Evolutionary conservation across 164 flowering plant genomes (phyloP), one percentile per base, ranked within the genome.

Genomic region (Stephania yunnanensis): DNA sequence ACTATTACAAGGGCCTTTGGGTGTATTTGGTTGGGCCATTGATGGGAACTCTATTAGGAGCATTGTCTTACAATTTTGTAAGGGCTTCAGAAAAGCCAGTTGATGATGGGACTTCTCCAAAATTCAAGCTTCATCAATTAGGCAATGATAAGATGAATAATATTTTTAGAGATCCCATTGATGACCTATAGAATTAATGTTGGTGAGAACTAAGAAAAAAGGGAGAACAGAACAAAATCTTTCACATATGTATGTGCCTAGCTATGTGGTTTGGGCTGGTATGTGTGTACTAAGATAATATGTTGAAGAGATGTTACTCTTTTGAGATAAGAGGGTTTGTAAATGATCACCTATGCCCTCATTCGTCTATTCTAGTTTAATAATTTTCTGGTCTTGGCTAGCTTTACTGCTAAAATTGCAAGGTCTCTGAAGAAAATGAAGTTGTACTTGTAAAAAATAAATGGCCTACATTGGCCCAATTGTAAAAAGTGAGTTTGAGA

Each of bases 11-110:
- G 30, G 91, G 82, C 15, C 45, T 93, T 5, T 93, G 96, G 98
- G 90, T 93, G 45, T 93, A 91, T 76, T 1, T 89, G 7, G 78
- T 86, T 48, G 98, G 94, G 20, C 98, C 98, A 3, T 74, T 87
- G 7, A 22, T 70, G 6, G 98, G 98, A 15, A 85, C 96, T 2
- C 72, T 87, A 9, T 17, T 85, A 13, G 98, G 93, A 25, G 88
- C 89, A 74, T 86, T 85, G 90, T 78, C 92, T 70, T 93, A 93
- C 75, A 82, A 71, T 70, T 50, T 91, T 5, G 87, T 93, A 7
- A 82, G 91, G 30, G 81, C 61, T 10, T 75, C 76, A 0, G 87
- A 88, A 1, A 77, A 81, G 29, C 84, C 84, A 0, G 73, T 61
- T 1, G 77, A 70, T 1, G 77, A 70, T 5, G 80, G 70, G 46